Evolutionary conservation across 2,329 filamentous ascomycete species (phyloP).

Genomic region (Penicillium sp.): DNA sequence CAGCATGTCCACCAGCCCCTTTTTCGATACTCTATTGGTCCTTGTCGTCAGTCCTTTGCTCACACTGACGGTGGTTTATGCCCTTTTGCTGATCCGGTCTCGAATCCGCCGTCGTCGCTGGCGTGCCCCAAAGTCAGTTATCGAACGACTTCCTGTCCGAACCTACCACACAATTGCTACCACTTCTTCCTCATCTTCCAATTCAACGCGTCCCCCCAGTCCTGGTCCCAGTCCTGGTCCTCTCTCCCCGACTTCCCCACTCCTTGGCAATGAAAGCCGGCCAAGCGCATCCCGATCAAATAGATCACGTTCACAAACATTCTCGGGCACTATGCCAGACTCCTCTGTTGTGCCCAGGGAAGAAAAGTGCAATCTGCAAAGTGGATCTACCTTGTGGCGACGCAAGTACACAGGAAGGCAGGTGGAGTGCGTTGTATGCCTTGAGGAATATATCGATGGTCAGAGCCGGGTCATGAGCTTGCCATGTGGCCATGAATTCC

Average conservation of each 20-base stretch:
- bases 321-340: slow-evolving; percentile 29
- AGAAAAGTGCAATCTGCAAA: slow-evolving; percentile 45
- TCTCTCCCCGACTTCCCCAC: slow-evolving; percentile 72
- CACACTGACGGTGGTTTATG: slow-evolving; percentile 89
- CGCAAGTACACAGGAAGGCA: slow-evolving; percentile 62
- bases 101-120: slow-evolving; percentile 85
- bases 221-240: slow-evolving; percentile 63
- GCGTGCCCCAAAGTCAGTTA: slow-evolving; percentile 95
- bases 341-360: slow-evolving; percentile 29
- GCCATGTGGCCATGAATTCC: slow-evolving; percentile 96
- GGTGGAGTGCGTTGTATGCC: slow-evolving; percentile 90
- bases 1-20: slow-evolving; percentile 80
- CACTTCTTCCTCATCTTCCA: slow-evolving; percentile 58
- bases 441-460: slow-evolving; percentile 94
- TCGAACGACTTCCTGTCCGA: slow-evolving; percentile 88
- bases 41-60: slow-evolving; percentile 92
- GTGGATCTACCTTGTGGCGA: slow-evolving; percentile 43
- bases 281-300: slow-evolving; percentile 28
- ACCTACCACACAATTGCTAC: slow-evolving; percentile 84
- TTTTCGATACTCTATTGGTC: slow-evolving; percentile 94
- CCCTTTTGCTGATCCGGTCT: slow-evolving; percentile 79
- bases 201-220: slow-evolving; percentile 58
- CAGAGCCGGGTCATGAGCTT: slow-evolving; percentile 95
- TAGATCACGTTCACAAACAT: slow-evolving; percentile 40
- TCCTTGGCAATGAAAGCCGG: slow-evolving; percentile 52